phyloP scores from a whole-genome alignment of 2,329 filamentous ascomycete genomes.

The Xylaria sp. region DNA sequence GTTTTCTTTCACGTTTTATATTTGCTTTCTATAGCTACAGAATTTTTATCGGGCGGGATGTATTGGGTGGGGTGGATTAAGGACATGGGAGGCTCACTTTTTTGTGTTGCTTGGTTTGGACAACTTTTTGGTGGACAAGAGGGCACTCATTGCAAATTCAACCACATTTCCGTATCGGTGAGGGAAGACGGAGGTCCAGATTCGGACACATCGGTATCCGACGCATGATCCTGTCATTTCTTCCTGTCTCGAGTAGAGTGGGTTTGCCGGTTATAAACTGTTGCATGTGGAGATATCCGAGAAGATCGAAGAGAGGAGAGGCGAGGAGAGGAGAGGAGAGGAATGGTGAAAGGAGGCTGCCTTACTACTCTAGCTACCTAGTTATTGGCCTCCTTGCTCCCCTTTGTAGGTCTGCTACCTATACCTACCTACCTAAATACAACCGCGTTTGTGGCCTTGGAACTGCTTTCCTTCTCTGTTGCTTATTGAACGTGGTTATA shows the following conservation, averaged over 20 bases:
- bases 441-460: conserved; percentile 18
- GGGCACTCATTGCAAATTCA: conserved; percentile 4
- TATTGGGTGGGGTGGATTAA: conserved; percentile 16
- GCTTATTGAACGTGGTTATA: background rate
- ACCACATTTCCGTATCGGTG: background rate
- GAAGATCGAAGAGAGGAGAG: conserved; percentile 11
- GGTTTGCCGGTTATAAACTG: conserved; percentile 20
- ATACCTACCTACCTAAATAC: conserved; percentile 31
- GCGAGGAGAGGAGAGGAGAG: background rate
- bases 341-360: background rate
- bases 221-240: conserved; percentile 2
- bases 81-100: conserved; percentile 16
- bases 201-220: too few species aligned
- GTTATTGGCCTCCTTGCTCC: conserved; percentile 5
- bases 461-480: background rate
- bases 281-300: conserved; percentile 14
- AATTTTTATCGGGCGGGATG: conserved; percentile 14
- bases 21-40: conserved; percentile 31
- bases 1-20: conserved; percentile 32
- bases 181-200: background rate
- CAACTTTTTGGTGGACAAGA: conserved; percentile 16
- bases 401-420: conserved; percentile 14
- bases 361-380: conserved; percentile 7
- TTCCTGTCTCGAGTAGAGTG: conserved; percentile 27
- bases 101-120: conserved; percentile 24